phyloP scores from a whole-genome alignment of 2,329 filamentous ascomycete genomes.

The Penicillium sumatraense region DNA sequence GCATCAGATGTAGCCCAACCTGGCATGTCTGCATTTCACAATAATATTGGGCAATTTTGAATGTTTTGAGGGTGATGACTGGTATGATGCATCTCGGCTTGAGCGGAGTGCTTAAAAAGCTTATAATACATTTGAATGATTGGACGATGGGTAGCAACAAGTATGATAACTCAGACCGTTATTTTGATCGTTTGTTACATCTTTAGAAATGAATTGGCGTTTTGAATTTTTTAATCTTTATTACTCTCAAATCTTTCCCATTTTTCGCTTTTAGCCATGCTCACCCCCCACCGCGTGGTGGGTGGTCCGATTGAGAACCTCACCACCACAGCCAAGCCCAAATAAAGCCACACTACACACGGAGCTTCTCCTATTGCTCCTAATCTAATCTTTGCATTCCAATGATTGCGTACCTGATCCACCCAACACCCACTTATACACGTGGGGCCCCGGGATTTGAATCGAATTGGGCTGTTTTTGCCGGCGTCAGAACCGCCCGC shows the following conservation, averaged over 20 bases:
- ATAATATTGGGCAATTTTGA: constrained; percentile 16
- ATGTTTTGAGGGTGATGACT: constrained; percentile 2
- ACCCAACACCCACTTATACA: constrained; percentile 10
- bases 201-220: constrained; percentile 15
- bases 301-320: constrained; percentile 22
- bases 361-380: constrained; percentile 3
- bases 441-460: constrained; percentile 14
- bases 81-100: constrained; percentile 4
- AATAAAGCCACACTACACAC: neutral
- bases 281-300: constrained; percentile 17
- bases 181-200: constrained; percentile 4
- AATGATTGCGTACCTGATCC: constrained; percentile 8
- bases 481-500: neutral
- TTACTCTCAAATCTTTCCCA: too few relatives aligned
- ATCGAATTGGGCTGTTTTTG: constrained; percentile 4
- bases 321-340: constrained; percentile 1
- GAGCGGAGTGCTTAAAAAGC: constrained; percentile 14
- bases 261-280: neutral
- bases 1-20: constrained; percentile 20
- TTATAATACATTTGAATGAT: neutral
- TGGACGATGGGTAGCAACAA: constrained; percentile 1
- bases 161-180: constrained; percentile 7
- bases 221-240: neutral
- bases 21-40: constrained; percentile 20
- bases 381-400: constrained; percentile 6